Evolutionary conservation across 176 grass and related monocot species (phyloP), one percentile per base, ranked within the genome.

Genomic region (Triticum aestivum): DNA sequence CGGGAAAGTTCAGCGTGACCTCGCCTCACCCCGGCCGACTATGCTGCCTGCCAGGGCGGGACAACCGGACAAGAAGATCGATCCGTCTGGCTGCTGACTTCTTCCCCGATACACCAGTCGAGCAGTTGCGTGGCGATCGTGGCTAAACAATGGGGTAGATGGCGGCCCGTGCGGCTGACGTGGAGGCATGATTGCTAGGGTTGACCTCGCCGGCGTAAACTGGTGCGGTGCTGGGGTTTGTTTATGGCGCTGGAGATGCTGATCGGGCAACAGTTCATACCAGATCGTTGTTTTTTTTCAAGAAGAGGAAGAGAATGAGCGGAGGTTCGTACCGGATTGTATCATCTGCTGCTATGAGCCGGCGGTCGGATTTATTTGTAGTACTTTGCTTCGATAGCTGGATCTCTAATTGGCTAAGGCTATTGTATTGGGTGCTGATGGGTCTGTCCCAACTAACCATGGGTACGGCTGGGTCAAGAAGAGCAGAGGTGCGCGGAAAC

Each of bases 191-290:
- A 44, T 26, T 66, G 44, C 0, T 10, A 26, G 54, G 44, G 8
- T 91, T 87, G 89, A 87, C 80, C 51, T 56, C 51, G 14, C 51
- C 44, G 3, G 18, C 0, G 23, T 83, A 83, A 83, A 74, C 18
- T 77, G 49, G 15, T 27, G 9, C 21, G 30, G 49, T 3, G 9
- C 11, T 15, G 10, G 15, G 6, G 23, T 5, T 64, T 58, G 68
- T 45, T 89, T 82, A 3, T 68, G 68, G 15, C 14, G 4, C 18
- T 8, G 34, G 47, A 87, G 85, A 87, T 80, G 74, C 66, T 34
- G 21, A 12, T 35, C 49, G 75, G 67, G 21, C 7, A 14, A 9
- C 59, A n/a, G 89, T 87, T 87, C 81, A 91, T 52, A 91, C 61
- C 18, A 70, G 80, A 66, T 21, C 54, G 13, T 8, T 65, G 37